Base-by-base conservation (phyloP, 306 rosid species). In the Pyrus pyrifolia region DNA sequence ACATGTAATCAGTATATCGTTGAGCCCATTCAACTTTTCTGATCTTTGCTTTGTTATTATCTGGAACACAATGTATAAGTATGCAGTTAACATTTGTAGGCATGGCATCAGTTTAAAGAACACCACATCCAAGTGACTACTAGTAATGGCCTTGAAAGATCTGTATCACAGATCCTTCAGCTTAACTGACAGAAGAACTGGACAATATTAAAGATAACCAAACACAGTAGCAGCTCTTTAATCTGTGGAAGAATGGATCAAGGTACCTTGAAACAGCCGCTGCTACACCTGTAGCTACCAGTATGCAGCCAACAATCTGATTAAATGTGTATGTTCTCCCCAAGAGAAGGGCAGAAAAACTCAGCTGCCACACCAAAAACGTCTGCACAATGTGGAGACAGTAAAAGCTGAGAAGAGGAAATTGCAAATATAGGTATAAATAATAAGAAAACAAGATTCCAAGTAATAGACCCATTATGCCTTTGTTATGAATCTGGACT, bases 351-450 rank as follows among this genome's bases (percentile, higher is more conserved):
- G 84, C 30, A 23, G 98, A 89, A 78, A 93, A 83, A 25, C 80
- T 73, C 57, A 93, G 89, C 87, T 93, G 98, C 98, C 98, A 93
- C 77, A 93, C 97, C 83, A 93, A 85, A 90, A 85, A 91, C 4
- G 93, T 85, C 98, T 93, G 91, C 95, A 85, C 74, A 8, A 84
- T 42, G 74, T 30, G 72, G 76, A 42, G 31, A 66, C 55, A 78
- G 63, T 75, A 71, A 61, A 44, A 66, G 69, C 17, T 22, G 31
- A 80, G 67, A 58, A 52, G 23, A 45, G 33, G 74, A 66, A 75
- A 25, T 25, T 1, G 2, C 71, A 10, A 63, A 74, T 15, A 40
- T 64, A 64, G 57, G 17, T 3, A 63, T 2, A 15, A 13, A 63
- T 2, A 15, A 13, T 8, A 30, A 13, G 21, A 29, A 49, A 8